Evolutionary conservation across 495 filamentous ascomycete genomes (phyloP), one percentile per base, ranked within the genome.

Genomic region (Neurospora tetraspora): DNA sequence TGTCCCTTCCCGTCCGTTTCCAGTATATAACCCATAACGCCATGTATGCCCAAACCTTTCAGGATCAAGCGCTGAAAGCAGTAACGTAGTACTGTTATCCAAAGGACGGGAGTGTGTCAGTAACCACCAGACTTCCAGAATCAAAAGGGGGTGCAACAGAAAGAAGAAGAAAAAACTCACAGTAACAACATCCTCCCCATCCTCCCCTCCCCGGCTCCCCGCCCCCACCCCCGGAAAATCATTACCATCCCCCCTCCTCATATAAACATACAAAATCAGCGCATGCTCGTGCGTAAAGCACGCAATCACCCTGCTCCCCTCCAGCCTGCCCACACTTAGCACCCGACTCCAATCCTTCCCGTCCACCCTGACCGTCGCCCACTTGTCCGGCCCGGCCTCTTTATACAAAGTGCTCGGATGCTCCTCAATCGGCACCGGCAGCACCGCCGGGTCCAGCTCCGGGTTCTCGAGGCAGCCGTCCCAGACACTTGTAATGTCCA

Each of bases 281-380:
- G 94, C 95, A 78, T 91, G 91, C n/a, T 94, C 92, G 76, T 89
- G 83, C 18, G 82, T 82, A 80, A 90, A 88, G 87, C 94, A 97
- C 70, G 94, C 96, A 83, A 99, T 94, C 31, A 98, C 96, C 74
- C 93, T 87, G 7, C 53, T 65, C 2, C 92, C 96, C 71, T 93
- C 94, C 23, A 98, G 78, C 69, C 93, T 83, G 3, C 94, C 94
- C n/a, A 97, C 93, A 80, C 92, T 94, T 72, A 98, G 80, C 36
- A 98, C 94, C 73, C 86, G 88, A 47, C 92, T 92, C 95, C 95
- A 97, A 79, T 98, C 94, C 81, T 86, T 89, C 38, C 93, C 95
- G 83, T 98, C 95, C 72, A 98, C 92, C 59, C 93, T 85, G 43
- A 97, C 94, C 71, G 86, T 91, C 5, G 93, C 91, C 92, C 94